Base-by-base conservation (phyloP, 495 filamentous ascomycete genomes). In the Evansstolkia leycettana region DNA sequence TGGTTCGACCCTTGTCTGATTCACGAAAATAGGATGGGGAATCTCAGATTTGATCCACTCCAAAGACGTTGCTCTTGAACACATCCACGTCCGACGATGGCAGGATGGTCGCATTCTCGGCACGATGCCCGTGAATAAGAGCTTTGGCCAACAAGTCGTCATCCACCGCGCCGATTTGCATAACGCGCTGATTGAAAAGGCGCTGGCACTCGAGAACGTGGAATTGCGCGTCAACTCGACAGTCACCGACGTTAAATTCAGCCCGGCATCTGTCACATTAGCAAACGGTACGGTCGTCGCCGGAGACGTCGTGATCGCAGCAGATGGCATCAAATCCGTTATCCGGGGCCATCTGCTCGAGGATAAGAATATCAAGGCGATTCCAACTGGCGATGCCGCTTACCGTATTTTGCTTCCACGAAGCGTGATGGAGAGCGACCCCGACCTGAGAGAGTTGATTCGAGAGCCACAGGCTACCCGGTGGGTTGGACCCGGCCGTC, bases 291-390 rank as follows among this genome's bases (percentile, higher is more conserved):
- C 24, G 14, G 36, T 55, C 12, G 38, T 68, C 13, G 35, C 33
- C 5, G 64, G 54, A 7, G 64, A 71, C 34, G 32, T 70, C 2
- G 39, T 69, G 1, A 46, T 68, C 24, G 62, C 56, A 11, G 65
- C 65, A n/a, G 67, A 70, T 23, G 67, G 65, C 6, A 60, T 68
- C 40, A 68, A 63, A 31, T 68, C 65, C 6, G 45, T 39, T 1
- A 38, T 67, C 14, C 54, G 65, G 6, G 41, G 40, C 23, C 43
- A 55, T 12, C 36, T 58, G 3, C 43, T 62, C 25, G 39, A 48
- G 5, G 54, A 58, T 17, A 20, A 44, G 3, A 34, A 38, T 1
- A 42, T 57, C 16, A 47, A 53, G 16, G 52, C 58, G 7, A 45
- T 57, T 7, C 34, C 62, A 1, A 65, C 62, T 0, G 58, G 61